Evolutionary conservation across 768 basidiomycete genomes (phyloP).

Genomic region (Trametes elegans): DNA sequence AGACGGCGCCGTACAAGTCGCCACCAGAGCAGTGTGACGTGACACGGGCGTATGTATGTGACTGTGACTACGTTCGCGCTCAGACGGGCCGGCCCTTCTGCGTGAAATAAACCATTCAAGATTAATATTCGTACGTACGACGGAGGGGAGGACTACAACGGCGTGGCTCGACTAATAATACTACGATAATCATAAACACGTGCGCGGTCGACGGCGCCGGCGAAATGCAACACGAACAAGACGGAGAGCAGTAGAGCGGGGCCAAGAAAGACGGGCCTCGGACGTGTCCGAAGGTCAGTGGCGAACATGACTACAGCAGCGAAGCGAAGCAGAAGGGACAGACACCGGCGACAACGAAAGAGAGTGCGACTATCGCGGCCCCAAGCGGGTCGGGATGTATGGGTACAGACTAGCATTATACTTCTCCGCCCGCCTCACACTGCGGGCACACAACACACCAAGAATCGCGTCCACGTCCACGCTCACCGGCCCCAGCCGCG

Average conservation of each 20-base stretch:
- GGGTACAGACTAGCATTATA: neutral
- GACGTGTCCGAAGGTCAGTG: too few species aligned
- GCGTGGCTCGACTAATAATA: neutral
- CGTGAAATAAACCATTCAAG: neutral
- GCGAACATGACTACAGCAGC: too few species aligned
- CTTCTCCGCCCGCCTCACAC: neutral
- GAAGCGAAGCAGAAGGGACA: too few species aligned
- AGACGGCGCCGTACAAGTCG: too few species aligned
- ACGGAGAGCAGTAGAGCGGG: neutral
- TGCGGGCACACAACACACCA: neutral
- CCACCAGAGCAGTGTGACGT: too few species aligned
- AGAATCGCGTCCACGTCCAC: neutral
- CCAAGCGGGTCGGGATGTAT: too few species aligned
- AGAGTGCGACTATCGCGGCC: too few species aligned
- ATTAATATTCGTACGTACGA: neutral
- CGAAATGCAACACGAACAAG: neutral
- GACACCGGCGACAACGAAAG: too few species aligned
- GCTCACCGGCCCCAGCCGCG: conserved; percentile 11
- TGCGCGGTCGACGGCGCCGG: neutral
- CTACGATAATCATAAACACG: neutral
- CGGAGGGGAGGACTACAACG: neutral
- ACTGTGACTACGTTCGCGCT: too few species aligned
- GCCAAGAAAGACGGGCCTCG: neutral
- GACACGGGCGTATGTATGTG: too few species aligned
- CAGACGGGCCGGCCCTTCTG: too few species aligned